Percentiles rank a stretch among this genome's conserved stretches.
These are phyloP conservation scores for Bolboschoenoplectus hybrid DNA, from an alignment of 202 grass and related monocot species.

Conservation along the genomic window DNA sequence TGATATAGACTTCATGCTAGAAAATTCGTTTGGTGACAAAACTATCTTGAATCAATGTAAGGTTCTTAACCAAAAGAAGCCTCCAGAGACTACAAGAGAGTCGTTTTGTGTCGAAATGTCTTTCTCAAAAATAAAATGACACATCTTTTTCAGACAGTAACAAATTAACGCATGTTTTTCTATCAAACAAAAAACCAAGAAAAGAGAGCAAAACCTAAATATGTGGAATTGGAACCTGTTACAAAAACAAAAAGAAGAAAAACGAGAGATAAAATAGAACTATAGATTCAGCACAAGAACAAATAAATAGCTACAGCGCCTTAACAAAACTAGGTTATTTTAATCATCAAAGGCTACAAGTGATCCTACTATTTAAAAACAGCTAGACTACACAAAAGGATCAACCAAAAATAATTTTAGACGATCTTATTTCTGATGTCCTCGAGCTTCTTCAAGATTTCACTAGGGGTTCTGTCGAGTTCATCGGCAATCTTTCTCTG, in stretches of 20 bases:
- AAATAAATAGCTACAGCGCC: slow-evolving; percentile 18
- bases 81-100: slow-evolving; percentile 1
- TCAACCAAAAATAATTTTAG: slow-evolving; percentile 31
- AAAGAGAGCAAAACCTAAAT: neutral
- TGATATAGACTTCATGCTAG: neutral
- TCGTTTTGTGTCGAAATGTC: neutral
- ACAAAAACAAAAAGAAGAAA: neutral
- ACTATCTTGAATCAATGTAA: neutral
- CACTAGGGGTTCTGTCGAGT: slow-evolving; percentile 80
- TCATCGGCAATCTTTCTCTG: slow-evolving; percentile 98
- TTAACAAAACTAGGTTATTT: slow-evolving; percentile 15
- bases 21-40: slow-evolving; percentile 9
- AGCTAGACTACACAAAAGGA: slow-evolving; percentile 19
- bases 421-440: slow-evolving; percentile 99
- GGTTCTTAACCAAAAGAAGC: slow-evolving; percentile 1
- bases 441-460: slow-evolving; percentile 98
- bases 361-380: slow-evolving; percentile 16
- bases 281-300: neutral
- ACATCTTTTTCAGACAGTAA: neutral
- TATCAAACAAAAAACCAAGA: neutral
- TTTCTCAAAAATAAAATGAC: neutral
- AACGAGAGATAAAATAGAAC: neutral
- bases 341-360: neutral
- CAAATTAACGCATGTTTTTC: neutral
- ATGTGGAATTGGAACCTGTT: neutral